These are phyloP conservation scores for Prunus yedoensis DNA, from an alignment of 331 rosid genomes.

Conservation along the genomic window DNA sequence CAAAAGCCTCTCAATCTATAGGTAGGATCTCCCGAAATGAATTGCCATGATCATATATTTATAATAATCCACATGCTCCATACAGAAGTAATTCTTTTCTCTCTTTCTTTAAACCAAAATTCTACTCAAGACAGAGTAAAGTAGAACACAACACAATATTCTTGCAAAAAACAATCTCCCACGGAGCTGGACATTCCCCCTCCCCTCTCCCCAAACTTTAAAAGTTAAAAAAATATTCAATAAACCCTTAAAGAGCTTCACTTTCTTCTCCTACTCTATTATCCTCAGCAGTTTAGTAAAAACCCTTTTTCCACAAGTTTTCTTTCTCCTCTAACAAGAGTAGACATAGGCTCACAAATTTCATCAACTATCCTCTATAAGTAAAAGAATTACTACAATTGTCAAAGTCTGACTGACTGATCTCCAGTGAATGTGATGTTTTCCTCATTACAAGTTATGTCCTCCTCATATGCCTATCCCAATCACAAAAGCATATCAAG, in stretches of 20 bases:
- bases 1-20: neutral
- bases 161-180: neutral
- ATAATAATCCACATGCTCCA: neutral
- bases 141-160: neutral
- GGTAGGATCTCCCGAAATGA: neutral
- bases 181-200: neutral
- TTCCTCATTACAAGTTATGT: neutral
- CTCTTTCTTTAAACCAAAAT: no score
- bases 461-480: neutral
- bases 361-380: neutral
- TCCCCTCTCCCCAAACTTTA: neutral
- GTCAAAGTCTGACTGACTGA: neutral
- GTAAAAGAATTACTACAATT: neutral
- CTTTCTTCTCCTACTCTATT: neutral
- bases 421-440: neutral
- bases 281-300: neutral
- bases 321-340: neutral
- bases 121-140: neutral
- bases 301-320: neutral
- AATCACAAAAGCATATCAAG: slow-evolving; percentile 1
- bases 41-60: neutral
- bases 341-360: neutral
- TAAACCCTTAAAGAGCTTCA: neutral
- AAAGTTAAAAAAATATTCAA: neutral
- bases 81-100: neutral